A percentile compares a stretch with the other conserved stretches of the same genome.
phyloP scores from a whole-genome alignment of 345 rosid genomes.

The Moringa oleifera region DNA sequence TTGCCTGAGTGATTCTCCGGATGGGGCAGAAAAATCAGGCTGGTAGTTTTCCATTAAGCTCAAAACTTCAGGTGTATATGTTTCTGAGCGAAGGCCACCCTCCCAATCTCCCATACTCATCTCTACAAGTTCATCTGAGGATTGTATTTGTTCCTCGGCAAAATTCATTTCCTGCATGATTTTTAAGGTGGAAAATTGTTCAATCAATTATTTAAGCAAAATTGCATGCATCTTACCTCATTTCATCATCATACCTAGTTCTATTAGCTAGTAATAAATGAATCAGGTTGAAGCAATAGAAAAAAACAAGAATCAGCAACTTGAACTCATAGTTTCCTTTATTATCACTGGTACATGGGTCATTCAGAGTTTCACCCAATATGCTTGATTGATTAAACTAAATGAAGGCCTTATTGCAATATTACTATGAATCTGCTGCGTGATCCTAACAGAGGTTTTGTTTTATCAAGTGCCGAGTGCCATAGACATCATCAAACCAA shows the following conservation, averaged over 20 bases:
- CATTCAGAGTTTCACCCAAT: no score
- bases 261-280: not conserved
- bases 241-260: slow-evolving; percentile 8
- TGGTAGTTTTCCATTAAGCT: slow-evolving; percentile 63
- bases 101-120: slow-evolving; percentile 89
- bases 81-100: slow-evolving; percentile 59
- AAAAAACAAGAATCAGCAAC: not conserved
- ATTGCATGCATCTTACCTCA: slow-evolving; percentile 1
- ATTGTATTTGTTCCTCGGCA: slow-evolving; percentile 58
- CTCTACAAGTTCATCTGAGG: slow-evolving; percentile 63
- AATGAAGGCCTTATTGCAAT: not conserved
- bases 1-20: slow-evolving; percentile 92
- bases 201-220: slow-evolving; percentile 7
- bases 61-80: slow-evolving; percentile 54
- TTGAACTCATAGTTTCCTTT: not conserved
- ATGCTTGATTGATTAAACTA: not conserved
- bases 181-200: slow-evolving; percentile 6
- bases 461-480: not conserved
- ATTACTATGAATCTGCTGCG: not conserved
- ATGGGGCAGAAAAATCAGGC: slow-evolving; percentile 87
- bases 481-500: not conserved
- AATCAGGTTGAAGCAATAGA: not conserved
- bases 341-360: no score
- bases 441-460: not conserved
- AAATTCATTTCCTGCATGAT: slow-evolving; percentile 76